Base-by-base conservation (phyloP, 2,329 filamentous ascomycete genomes). In the Drechmeria coniospora region DNA sequence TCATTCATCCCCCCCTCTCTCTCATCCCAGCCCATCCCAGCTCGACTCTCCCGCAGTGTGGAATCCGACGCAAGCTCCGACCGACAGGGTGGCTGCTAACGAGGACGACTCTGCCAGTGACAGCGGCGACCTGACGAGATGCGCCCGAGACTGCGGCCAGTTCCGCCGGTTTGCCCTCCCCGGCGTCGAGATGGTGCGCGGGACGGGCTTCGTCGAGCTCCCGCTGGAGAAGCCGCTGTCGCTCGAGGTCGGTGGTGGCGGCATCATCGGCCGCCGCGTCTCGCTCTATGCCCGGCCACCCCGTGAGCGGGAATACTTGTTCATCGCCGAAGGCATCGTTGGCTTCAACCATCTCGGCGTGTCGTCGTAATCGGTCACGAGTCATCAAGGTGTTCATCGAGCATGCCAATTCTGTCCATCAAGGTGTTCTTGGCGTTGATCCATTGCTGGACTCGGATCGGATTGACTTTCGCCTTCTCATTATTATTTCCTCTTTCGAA, bases 321-420 rank as follows among this genome's bases (percentile, higher is more conserved):
- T n/a, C n/a, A 35, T 63, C 4, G 60, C 61, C 0, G 60, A 65
- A 35, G 61, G 61, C 0, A 60, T 65, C n/a, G 56, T 64, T 4
- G 61, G 61, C 1, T 63, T 61, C 39, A 65, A 65, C 20, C n/a
- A n/a, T n/a, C n/a, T n/a, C n/a, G n/a, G n/a, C n/a, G n/a, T n/a
- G n/a, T n/a, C n/a, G n/a, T n/a, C n/a, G n/a, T n/a, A n/a, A n/a
- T n/a, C n/a, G n/a, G n/a, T n/a, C n/a, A n/a, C n/a, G n/a, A n/a
- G n/a, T n/a, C n/a, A n/a, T n/a, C n/a, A n/a, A n/a, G n/a, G n/a
- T n/a, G n/a, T n/a, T n/a, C n/a, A n/a, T n/a, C n/a, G n/a, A n/a
- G n/a, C n/a, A n/a, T n/a, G n/a, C n/a, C n/a, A n/a, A n/a, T n/a
- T n/a, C n/a, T n/a, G n/a, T n/a, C n/a, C n/a, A n/a, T n/a, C n/a